These are phyloP conservation scores for Skeletonema potamos DNA, from an alignment of 108 stramenopile genomes.

Conservation along the genomic window DNA sequence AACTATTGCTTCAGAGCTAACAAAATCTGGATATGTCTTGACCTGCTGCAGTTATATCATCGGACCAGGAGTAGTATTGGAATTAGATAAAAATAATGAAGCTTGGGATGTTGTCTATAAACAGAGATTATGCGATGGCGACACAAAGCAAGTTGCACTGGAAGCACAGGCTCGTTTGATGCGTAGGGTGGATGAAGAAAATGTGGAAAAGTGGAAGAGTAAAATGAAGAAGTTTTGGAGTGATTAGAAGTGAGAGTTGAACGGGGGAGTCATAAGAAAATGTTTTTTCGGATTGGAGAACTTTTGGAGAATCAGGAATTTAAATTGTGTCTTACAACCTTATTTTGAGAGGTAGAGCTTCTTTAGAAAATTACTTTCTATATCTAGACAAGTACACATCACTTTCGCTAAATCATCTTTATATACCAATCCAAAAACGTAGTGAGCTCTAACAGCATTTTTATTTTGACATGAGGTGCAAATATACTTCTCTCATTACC, in stretches of 20 bases:
- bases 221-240: slow-evolving; percentile 23
- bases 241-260: background rate
- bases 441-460: too few relatives aligned
- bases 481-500: too few relatives aligned
- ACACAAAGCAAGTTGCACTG: slow-evolving; percentile 27
- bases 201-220: slow-evolving; percentile 40
- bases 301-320: background rate
- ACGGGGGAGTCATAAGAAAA: too few relatives aligned
- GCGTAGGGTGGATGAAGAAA: slow-evolving; percentile 27
- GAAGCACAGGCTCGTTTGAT: slow-evolving; percentile 41
- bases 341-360: too few relatives aligned
- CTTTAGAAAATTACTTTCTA: too few relatives aligned
- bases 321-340: background rate
- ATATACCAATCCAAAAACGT: too few relatives aligned
- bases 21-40: slow-evolving; percentile 51
- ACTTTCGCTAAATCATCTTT: too few relatives aligned
- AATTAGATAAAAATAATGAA: slow-evolving; percentile 53
- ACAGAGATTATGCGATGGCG: slow-evolving; percentile 41
- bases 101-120: slow-evolving; percentile 62
- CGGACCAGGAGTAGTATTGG: slow-evolving; percentile 56
- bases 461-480: too few relatives aligned
- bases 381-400: too few relatives aligned
- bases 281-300: background rate
- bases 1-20: slow-evolving; percentile 33
- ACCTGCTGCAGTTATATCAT: slow-evolving; percentile 61